Evolutionary conservation across 805 yeast species (phyloP).

Genomic region (Wickerhamomyces mucosus): DNA sequence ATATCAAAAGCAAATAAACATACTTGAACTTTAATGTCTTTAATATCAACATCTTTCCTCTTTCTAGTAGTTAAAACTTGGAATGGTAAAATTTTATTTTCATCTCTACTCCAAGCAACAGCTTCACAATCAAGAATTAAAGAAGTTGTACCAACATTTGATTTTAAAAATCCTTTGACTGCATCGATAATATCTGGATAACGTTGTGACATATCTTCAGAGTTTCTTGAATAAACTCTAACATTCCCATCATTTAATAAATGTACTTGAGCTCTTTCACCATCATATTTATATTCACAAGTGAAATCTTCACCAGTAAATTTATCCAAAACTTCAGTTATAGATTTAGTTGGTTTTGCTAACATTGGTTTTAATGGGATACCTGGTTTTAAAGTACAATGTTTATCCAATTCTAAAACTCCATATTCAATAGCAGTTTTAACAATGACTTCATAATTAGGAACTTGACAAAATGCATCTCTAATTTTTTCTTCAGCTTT

Average conservation of each 20-base stretch:
- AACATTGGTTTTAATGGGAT: slow-evolving; percentile 96
- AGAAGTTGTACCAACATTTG: slow-evolving; percentile 30
- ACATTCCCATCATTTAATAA: slow-evolving; percentile 54
- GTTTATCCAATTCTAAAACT: slow-evolving; percentile 49
- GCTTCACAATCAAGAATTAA: slow-evolving; percentile 93
- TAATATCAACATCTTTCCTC: slow-evolving; percentile 82
- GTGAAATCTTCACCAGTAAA: slow-evolving; percentile 81
- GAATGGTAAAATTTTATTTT: slow-evolving; percentile 80
- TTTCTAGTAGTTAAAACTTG: slow-evolving; percentile 90
- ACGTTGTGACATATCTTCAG: slow-evolving; percentile 93
- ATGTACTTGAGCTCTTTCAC: slow-evolving; percentile 96
- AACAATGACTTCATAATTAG: slow-evolving; percentile 80
- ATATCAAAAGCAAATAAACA: slow-evolving; percentile 91
- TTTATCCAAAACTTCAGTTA: slow-evolving; percentile 84
- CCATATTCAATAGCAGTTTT: slow-evolving; percentile 60
- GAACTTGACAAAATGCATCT: slow-evolving; percentile 83
- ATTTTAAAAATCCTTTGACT: slow-evolving; percentile 46
- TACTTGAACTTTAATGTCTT: slow-evolving; percentile 82
- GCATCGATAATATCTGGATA: slow-evolving; percentile 83
- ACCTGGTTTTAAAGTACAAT: slow-evolving; percentile 78
- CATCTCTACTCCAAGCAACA: slow-evolving; percentile 88
- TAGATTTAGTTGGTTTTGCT: slow-evolving; percentile 93
- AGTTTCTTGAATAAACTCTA: slow-evolving; percentile 81
- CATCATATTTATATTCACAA: slow-evolving; percentile 96
- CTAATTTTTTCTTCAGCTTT: slow-evolving; percentile 71